phyloP scores from a whole-genome alignment of 2,329 filamentous ascomycete species.

The Aspergillus alliaceus region DNA sequence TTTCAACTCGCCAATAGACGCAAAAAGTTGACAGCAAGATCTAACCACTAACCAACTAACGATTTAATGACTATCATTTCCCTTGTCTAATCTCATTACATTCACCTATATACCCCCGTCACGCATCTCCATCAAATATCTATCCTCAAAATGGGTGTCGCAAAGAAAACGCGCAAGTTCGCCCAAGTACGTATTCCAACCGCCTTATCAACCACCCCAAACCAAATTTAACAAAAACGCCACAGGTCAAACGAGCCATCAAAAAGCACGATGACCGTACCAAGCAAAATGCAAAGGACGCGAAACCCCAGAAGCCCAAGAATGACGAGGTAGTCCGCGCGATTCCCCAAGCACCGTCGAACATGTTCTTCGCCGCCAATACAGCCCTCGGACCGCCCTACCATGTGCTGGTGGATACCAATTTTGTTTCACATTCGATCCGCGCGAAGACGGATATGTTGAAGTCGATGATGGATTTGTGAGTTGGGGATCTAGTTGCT shows the following conservation, averaged over 20 bases:
- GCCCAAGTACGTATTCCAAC: slow-evolving; percentile 59
- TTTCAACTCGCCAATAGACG: background rate
- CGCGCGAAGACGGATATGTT: slow-evolving; percentile 86
- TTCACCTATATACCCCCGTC: background rate
- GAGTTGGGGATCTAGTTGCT: background rate
- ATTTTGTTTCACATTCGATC: slow-evolving; percentile 88
- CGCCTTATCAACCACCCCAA: background rate
- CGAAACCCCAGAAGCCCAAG: slow-evolving; percentile 17
- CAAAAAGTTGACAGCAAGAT: background rate
- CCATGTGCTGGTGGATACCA: slow-evolving; percentile 78
- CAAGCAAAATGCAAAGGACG: slow-evolving; percentile 11
- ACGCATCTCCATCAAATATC: background rate
- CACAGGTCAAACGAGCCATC: slow-evolving; percentile 26
- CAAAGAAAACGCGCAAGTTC: slow-evolving; percentile 91
- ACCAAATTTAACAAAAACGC: slow-evolving; percentile 56
- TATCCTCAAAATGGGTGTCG: slow-evolving; percentile 69
- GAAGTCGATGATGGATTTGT: slow-evolving; percentile 82
- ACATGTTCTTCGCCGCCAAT: slow-evolving; percentile 88
- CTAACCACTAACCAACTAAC: background rate
- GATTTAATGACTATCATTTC: background rate
- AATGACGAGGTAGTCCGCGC: slow-evolving; percentile 16
- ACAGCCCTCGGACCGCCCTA: slow-evolving; percentile 82
- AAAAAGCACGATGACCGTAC: slow-evolving; percentile 21
- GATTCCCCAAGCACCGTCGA: slow-evolving; percentile 61
- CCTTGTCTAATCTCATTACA: background rate